phyloP scores from a whole-genome alignment of 768 basidiomycete genomes.

The Boletus sp. region DNA sequence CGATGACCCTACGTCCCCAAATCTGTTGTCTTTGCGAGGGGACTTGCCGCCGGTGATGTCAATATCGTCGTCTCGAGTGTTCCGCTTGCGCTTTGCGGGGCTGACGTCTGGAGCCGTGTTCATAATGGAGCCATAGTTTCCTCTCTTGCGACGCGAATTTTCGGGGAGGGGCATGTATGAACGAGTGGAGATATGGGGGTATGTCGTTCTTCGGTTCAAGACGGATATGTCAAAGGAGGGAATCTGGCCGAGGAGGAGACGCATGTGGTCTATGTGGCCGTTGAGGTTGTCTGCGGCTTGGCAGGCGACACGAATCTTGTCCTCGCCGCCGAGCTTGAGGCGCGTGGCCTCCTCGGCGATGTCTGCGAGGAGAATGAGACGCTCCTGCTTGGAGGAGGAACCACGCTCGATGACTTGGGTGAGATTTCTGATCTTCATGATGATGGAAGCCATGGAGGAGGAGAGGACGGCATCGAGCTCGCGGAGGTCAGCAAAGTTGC shows the following conservation, averaged over 20 bases:
- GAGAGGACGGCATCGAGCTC: constrained; percentile 98
- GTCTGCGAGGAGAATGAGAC: constrained; percentile 83
- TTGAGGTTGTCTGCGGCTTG: constrained; percentile 87
- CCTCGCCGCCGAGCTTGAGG: constrained; percentile 92
- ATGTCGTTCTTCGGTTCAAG: constrained; percentile 62
- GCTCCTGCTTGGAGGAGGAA: constrained; percentile 57
- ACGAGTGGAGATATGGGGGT: constrained; percentile 71
- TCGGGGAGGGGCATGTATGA: constrained; percentile 70
- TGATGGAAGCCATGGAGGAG: constrained; percentile 78
- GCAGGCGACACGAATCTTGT: constrained; percentile 95
- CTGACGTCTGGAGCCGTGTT: constrained; percentile 52
- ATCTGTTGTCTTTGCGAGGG: constrained; percentile 57
- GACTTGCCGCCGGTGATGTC: constrained; percentile 50
- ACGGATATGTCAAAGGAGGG: constrained; percentile 59
- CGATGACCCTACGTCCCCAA: constrained; percentile 39
- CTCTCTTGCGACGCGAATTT: constrained; percentile 59
- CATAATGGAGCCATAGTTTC: constrained; percentile 53
- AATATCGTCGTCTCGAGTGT: constrained; percentile 59
- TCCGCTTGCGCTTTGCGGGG: constrained; percentile 63
- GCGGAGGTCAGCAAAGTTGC: constrained; percentile 91
- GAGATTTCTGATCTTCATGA: constrained; percentile 71
- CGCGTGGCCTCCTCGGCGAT: constrained; percentile 91
- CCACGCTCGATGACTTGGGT: constrained; percentile 72
- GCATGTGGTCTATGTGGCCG: constrained; percentile 57
- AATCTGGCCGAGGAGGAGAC: constrained; percentile 55